These are phyloP conservation scores for Comarum palustre DNA, from an alignment of 306 rosid species.

Conservation along the genomic window DNA sequence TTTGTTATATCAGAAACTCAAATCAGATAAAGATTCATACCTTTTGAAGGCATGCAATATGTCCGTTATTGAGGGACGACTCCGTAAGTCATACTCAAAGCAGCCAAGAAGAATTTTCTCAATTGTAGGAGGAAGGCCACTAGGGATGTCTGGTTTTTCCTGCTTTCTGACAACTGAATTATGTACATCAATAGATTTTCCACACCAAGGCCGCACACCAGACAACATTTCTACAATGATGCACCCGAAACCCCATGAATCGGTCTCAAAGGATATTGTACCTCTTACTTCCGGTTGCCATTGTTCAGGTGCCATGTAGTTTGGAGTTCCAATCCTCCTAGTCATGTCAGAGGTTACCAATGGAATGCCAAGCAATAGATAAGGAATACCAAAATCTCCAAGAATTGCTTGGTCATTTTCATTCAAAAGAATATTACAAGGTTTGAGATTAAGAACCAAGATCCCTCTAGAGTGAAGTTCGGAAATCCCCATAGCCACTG, in stretches of 20 bases:
- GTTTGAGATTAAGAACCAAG: constrained; percentile 78
- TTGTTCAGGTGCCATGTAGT: constrained; percentile 97
- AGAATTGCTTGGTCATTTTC: constrained; percentile 69
- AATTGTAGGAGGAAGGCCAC: constrained; percentile 77
- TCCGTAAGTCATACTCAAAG: constrained; percentile 90
- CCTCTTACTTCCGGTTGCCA: constrained; percentile 91
- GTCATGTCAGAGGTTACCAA: constrained; percentile 48
- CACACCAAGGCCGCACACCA: constrained; percentile 80
- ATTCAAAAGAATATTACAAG: constrained; percentile 60
- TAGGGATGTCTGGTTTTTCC: constrained; percentile 71
- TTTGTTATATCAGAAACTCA: not conserved
- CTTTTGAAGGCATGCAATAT: constrained; percentile 63
- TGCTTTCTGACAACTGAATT: constrained; percentile 60
- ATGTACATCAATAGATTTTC: constrained; percentile 59
- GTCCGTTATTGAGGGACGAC: constrained; percentile 71
- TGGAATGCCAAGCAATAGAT: constrained; percentile 62
- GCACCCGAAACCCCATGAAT: constrained; percentile 96
- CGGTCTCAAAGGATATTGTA: constrained; percentile 81
- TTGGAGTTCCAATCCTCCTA: constrained; percentile 81
- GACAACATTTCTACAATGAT: constrained; percentile 84
- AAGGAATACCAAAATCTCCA: constrained; percentile 89
- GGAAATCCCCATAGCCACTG: constrained; percentile 60
- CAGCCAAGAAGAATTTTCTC: constrained; percentile 73
- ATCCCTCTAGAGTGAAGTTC: constrained; percentile 70
- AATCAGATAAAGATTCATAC: constrained; percentile 34